Conservation (phyloP, 2,329 filamentous ascomycete genomes). For the Aspergillus neotritici region DNA sequence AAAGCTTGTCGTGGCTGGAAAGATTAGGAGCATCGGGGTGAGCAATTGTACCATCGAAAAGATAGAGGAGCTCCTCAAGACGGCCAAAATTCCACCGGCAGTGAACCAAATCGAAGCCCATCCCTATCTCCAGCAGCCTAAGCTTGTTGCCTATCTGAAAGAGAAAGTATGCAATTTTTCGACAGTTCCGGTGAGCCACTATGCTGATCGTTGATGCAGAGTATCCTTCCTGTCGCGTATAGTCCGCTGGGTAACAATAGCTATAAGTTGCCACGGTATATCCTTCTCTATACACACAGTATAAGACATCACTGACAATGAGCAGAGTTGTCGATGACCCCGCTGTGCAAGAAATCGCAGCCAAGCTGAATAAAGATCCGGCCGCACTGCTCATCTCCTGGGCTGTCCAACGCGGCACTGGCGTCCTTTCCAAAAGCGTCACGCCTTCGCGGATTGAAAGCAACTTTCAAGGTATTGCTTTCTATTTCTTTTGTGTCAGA, state of each 20-base stretch:
- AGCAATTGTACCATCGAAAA: constrained; percentile 39
- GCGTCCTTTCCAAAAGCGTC: constrained; percentile 52
- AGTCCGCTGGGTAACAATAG: constrained; percentile 54
- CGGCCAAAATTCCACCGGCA: constrained; percentile 51
- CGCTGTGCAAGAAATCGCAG: constrained; percentile 56
- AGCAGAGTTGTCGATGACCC: constrained; percentile 55
- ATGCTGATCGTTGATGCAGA: constrained; percentile 8
- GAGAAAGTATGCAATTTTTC: constrained; percentile 39
- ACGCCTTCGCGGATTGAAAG: constrained; percentile 47
- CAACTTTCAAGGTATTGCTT: constrained; percentile 40
- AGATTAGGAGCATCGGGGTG: constrained; percentile 32
- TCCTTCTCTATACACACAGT: not conserved
- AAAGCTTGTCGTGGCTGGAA: constrained; percentile 29
- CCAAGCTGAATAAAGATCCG: constrained; percentile 55
- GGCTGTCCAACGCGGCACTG: constrained; percentile 50
- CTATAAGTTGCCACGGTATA: constrained; percentile 24
- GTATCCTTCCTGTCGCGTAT: constrained; percentile 54
- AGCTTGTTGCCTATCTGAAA: constrained; percentile 49
- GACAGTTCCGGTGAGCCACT: not conserved
- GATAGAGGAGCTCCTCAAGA: constrained; percentile 24
- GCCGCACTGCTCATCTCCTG: constrained; percentile 52
- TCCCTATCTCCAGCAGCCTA: constrained; percentile 57
- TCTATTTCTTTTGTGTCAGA: not conserved
- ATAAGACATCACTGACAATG: constrained; percentile 6
- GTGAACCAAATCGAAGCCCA: constrained; percentile 65